Evolutionary conservation across 2,329 filamentous ascomycete genomes (phyloP).

Genomic region (Stagonosporopsis tanaceti): DNA sequence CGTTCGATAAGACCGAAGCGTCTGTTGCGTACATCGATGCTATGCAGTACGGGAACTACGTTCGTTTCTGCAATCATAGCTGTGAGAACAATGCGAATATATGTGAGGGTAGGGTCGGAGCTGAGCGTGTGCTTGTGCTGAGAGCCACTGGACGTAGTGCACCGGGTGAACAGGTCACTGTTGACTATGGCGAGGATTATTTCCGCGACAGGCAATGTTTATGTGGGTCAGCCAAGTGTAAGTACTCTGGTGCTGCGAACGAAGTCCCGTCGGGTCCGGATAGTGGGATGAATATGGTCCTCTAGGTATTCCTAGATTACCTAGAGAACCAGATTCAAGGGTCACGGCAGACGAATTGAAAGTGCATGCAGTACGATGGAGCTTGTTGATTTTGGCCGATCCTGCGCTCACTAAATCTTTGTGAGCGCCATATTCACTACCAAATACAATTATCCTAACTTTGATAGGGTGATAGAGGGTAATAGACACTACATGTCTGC

Average conservation of each 20-base stretch:
- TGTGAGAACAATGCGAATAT: conserved; percentile 19
- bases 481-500: no score
- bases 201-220: conserved; percentile 1
- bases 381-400: no score
- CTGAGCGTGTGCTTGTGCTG: not conserved
- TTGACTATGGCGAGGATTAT: not conserved
- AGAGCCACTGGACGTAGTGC: not conserved
- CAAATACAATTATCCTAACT: no score
- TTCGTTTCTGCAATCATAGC: conserved; percentile 21
- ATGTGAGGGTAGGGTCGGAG: conserved; percentile 10
- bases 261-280: not conserved
- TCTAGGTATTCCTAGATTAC: no score
- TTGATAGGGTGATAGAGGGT: no score
- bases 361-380: no score
- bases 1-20: not conserved
- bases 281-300: not conserved
- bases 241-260: conserved; percentile 2
- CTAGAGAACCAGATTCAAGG: no score
- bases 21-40: conserved; percentile 15
- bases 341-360: no score
- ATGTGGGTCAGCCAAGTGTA: conserved; percentile 9
- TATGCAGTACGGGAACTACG: conserved; percentile 7
- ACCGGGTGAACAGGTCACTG: not conserved
- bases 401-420: no score
- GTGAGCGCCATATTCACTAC: no score